phyloP scores from a whole-genome alignment of 371 early-diverging fungal genomes.

The Apophysomyces trapeziformis region DNA sequence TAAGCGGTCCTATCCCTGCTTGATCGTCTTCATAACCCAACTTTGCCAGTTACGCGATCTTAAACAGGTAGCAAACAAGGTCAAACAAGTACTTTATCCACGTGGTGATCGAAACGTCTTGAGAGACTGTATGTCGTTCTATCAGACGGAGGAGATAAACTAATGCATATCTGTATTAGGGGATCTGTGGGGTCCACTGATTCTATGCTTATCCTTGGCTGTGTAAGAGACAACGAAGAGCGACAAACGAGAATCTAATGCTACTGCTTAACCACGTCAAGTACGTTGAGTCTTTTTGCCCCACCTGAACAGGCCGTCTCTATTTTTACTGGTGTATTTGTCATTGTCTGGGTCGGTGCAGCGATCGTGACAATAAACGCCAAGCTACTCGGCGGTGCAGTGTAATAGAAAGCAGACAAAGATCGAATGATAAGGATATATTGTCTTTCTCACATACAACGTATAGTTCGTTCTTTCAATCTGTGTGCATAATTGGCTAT shows the following conservation, averaged over 20 bases:
- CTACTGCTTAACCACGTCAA: background rate
- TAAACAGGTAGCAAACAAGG: conserved; percentile 70
- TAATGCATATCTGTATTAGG: conserved; percentile 50
- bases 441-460: background rate
- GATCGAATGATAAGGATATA: background rate
- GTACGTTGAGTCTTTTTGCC: conserved; percentile 67
- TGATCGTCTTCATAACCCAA: background rate
- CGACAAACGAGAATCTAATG: background rate
- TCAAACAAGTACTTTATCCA: conserved; percentile 78
- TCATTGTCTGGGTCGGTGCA: conserved; percentile 92
- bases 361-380: conserved; percentile 94
- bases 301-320: conserved; percentile 74
- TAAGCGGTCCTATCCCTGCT: conserved; percentile 36
- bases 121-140: conserved; percentile 70
- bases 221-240: conserved; percentile 40
- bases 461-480: conserved; percentile 89
- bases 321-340: conserved; percentile 92
- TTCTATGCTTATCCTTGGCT: conserved; percentile 87
- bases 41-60: conserved; percentile 75
- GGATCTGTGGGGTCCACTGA: conserved; percentile 96
- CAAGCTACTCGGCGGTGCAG: conserved; percentile 90
- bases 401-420: conserved; percentile 50
- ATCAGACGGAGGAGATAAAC: background rate
- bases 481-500: conserved; percentile 94
- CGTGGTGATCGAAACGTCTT: conserved; percentile 67